phyloP scores from a whole-genome alignment of 2,329 filamentous ascomycete genomes.

The Orbilia javanica region DNA sequence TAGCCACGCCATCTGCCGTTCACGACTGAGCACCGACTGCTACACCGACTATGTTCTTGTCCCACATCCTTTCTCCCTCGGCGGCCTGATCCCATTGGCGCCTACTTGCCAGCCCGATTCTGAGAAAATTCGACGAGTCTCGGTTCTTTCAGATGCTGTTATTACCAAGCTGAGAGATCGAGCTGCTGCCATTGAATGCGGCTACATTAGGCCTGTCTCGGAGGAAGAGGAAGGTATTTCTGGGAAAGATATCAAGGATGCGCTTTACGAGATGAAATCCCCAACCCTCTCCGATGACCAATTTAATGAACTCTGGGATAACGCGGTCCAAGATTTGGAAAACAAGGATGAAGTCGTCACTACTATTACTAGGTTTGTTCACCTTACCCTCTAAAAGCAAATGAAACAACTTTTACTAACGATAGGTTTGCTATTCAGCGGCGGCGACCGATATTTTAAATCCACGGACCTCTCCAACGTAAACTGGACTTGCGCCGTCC shows the following conservation, averaged over 20 bases:
- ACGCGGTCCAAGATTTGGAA: conserved; percentile 69
- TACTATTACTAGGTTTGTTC: conserved; percentile 69
- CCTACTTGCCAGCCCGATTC: conserved; percentile 96
- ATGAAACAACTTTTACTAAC: conserved; percentile 20
- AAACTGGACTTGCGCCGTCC: conserved; percentile 85
- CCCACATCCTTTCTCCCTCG: conserved; percentile 83
- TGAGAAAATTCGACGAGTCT: conserved; percentile 87
- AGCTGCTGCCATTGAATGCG: conserved; percentile 90
- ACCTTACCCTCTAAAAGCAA: conserved; percentile 52
- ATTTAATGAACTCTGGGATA: conserved; percentile 66
- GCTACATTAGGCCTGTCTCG: conserved; percentile 70
- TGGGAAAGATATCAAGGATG: conserved; percentile 82
- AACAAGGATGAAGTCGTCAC: conserved; percentile 73
- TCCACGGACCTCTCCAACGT: conserved; percentile 73
- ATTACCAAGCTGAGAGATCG: conserved; percentile 87
- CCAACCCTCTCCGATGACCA: conserved; percentile 66
- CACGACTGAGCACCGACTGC: conserved; percentile 81
- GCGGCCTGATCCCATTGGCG: conserved; percentile 83
- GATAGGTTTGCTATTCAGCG: conserved; percentile 32
- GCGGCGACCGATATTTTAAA: conserved; percentile 61
- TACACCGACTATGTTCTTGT: conserved; percentile 88
- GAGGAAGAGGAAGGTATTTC: conserved; percentile 79
- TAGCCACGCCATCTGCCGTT: conserved; percentile 87
- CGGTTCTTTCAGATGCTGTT: conserved; percentile 86
- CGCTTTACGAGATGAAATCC: conserved; percentile 90